These are phyloP conservation scores for Sarocladium kiliense DNA, from an alignment of 2,329 filamentous ascomycete genomes.

Conservation along the genomic window DNA sequence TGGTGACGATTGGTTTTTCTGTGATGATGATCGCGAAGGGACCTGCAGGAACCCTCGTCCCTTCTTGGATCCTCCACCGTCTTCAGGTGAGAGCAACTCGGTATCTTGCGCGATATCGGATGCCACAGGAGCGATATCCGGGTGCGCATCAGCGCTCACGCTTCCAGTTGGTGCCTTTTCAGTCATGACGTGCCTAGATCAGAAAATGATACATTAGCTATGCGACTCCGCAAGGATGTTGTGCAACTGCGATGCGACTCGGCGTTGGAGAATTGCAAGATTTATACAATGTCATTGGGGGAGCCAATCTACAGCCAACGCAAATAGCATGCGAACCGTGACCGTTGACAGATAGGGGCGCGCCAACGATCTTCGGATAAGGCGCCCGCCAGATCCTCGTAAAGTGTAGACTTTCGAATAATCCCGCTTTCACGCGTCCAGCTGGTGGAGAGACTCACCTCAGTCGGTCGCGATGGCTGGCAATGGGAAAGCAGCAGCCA, in stretches of 20 bases:
- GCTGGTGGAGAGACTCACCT: background rate
- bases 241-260: background rate
- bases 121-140: constrained; percentile 24
- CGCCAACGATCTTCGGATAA: background rate
- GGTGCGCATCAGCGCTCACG: constrained; percentile 25
- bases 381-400: background rate
- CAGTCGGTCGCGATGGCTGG: background rate
- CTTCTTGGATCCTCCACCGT: constrained; percentile 40
- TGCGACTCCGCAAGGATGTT: background rate
- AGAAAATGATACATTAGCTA: background rate
- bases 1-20: constrained; percentile 52
- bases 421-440: background rate
- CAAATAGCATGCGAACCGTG: background rate
- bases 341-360: background rate
- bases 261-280: background rate
- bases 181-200: constrained; percentile 20
- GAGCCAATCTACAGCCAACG: background rate
- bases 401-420: background rate
- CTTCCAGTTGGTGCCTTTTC: constrained; percentile 22
- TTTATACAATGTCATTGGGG: background rate
- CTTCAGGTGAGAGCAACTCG: constrained; percentile 35
- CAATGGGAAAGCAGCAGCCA: background rate
- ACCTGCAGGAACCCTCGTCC: constrained; percentile 50
- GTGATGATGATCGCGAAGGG: constrained; percentile 58
- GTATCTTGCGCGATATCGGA: constrained; percentile 39